Percentiles rank a stretch among this genome's conserved stretches.
Conservation (phyloP, 805 yeast species). For the Torulaspora delbrueckii region DNA sequence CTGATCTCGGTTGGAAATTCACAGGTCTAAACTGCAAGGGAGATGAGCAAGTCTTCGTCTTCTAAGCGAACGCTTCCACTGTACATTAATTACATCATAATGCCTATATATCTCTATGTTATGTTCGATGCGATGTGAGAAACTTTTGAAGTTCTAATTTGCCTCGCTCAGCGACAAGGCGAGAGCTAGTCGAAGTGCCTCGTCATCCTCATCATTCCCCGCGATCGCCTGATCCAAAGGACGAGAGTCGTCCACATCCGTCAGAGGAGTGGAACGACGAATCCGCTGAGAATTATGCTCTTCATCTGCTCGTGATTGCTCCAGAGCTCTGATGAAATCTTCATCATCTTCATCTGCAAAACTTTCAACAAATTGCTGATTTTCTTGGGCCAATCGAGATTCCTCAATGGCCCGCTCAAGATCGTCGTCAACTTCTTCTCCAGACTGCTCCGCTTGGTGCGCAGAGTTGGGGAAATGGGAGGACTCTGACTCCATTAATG, state of each 20-base stretch:
- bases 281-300: background rate
- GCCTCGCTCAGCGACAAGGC: conserved; percentile 34
- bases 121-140: background rate
- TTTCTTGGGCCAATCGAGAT: conserved; percentile 11
- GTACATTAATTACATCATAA: conserved; percentile 2
- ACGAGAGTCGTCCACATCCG: background rate
- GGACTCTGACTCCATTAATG: conserved; percentile 33
- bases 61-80: conserved; percentile 28
- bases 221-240: background rate
- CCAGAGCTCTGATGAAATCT: conserved; percentile 20
- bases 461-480: background rate
- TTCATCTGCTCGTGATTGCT: conserved; percentile 16
- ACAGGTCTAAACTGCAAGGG: conserved; percentile 44
- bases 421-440: conserved; percentile 14
- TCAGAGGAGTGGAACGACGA: conserved; percentile 1
- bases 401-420: conserved; percentile 22
- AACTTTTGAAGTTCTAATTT: conserved; percentile 6
- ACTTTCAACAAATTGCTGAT: conserved; percentile 10
- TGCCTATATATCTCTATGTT: conserved; percentile 1
- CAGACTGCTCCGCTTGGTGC: conserved; percentile 1
- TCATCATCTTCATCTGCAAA: conserved; percentile 20
- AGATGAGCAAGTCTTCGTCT: conserved; percentile 56
- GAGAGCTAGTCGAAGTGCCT: conserved; percentile 32
- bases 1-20: conserved; percentile 55
- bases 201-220: conserved; percentile 17